Conservation (phyloP, 495 filamentous ascomycete species). For the Staphylotrichum longicolle region DNA sequence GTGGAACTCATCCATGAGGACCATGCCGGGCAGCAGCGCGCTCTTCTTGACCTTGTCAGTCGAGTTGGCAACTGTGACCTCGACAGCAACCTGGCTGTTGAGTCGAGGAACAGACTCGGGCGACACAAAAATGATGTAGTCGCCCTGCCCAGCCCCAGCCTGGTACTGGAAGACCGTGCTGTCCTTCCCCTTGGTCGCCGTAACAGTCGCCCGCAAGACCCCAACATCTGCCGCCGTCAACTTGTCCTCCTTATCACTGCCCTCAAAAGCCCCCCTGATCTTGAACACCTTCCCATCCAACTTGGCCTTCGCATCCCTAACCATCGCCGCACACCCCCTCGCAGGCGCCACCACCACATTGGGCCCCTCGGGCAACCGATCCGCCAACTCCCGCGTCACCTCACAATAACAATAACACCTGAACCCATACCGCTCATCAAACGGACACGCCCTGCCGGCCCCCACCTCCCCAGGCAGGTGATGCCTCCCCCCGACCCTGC, state of each 20-base stretch:
- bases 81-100: conserved; percentile 2
- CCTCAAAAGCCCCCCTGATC: conserved; percentile 13
- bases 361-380: conserved; percentile 26
- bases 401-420: conserved; percentile 29
- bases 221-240: conserved; percentile 16
- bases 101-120: conserved; percentile 16
- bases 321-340: conserved; percentile 17
- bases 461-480: not conserved
- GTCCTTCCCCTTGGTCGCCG: not conserved
- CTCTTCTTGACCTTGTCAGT: conserved; percentile 10
- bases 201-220: conserved; percentile 13
- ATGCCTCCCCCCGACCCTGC: conserved; percentile 8
- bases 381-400: conserved; percentile 24
- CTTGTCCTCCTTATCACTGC: conserved; percentile 19
- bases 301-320: conserved; percentile 27
- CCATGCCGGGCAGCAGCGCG: conserved; percentile 24
- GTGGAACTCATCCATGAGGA: conserved; percentile 35
- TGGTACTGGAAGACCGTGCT: conserved; percentile 12
- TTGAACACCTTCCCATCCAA: conserved; percentile 28
- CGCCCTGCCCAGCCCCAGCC: conserved; percentile 6
- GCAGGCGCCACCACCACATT: conserved; percentile 27
- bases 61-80: conserved; percentile 3
- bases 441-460: conserved; percentile 13
- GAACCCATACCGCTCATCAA: conserved; percentile 26
- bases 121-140: conserved; percentile 26